A percentile compares a stretch with the other conserved stretches of the same genome.
Conservation (phyloP, 495 filamentous ascomycete species). For the Aspergillus carlsbadensis region DNA sequence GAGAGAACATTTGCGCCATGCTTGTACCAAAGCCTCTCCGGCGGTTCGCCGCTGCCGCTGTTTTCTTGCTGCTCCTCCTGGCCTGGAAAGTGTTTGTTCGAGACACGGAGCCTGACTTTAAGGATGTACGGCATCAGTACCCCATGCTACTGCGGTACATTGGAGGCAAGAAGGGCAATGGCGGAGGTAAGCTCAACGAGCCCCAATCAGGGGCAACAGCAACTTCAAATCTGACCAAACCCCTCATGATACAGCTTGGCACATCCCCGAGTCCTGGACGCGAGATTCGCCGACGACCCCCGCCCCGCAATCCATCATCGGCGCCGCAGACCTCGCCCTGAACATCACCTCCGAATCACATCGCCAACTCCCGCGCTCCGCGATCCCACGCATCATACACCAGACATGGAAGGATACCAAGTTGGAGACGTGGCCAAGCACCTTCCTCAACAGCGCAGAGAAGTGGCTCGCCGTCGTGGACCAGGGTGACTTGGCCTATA, state of each 20-base stretch:
- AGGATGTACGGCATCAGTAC: too few species aligned
- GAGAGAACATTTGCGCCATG: too few species aligned
- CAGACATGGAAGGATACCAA: slow-evolving; percentile 19
- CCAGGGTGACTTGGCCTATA: slow-evolving; percentile 14
- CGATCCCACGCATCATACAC: slow-evolving; percentile 20
- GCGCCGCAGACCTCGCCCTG: slow-evolving; percentile 14
- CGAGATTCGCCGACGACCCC: not conserved
- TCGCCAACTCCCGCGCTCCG: slow-evolving; percentile 9
- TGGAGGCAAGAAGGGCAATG: not conserved
- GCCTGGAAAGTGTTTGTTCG: too few species aligned
- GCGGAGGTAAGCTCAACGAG: slow-evolving; percentile 7
- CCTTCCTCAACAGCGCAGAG: slow-evolving; percentile 12
- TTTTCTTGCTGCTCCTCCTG: too few species aligned
- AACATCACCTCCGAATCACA: slow-evolving; percentile 1
- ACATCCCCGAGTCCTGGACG: slow-evolving; percentile 17
- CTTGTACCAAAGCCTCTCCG: too few species aligned
- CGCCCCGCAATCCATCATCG: slow-evolving; percentile 3
- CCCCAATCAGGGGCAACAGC: too few species aligned
- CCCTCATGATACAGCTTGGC: slow-evolving; percentile 12
- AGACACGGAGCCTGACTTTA: too few species aligned
- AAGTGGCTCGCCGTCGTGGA: slow-evolving; percentile 17
- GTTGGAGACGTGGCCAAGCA: slow-evolving; percentile 14
- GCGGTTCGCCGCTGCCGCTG: too few species aligned
- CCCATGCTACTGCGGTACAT: too few species aligned
- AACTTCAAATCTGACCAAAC: not conserved